These are phyloP conservation scores for Cladosporium phlei DNA, from an alignment of 2,329 filamentous ascomycete species.

Conservation along the genomic window DNA sequence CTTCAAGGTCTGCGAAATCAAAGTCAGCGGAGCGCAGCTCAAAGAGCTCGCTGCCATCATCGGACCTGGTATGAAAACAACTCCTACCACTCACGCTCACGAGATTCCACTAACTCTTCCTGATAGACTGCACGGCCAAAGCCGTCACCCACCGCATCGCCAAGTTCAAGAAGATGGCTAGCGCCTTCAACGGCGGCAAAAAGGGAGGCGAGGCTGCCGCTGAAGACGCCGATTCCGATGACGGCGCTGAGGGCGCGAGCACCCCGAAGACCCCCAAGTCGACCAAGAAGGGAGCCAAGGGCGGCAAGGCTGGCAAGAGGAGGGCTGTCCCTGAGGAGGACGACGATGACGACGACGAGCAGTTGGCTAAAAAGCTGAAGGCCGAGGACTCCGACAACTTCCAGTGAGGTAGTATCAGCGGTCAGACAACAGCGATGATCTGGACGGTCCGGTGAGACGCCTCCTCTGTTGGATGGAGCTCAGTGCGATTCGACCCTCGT, in stretches of 20 bases:
- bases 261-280: not conserved
- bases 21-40: constrained; percentile 20
- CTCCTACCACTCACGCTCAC: not conserved
- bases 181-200: constrained; percentile 8
- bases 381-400: not conserved
- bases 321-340: constrained; percentile 1
- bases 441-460: too few relatives aligned
- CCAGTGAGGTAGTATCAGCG: not conserved
- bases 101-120: constrained; percentile 1
- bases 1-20: constrained; percentile 29
- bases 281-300: constrained; percentile 1
- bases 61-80: constrained; percentile 22
- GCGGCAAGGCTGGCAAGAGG: not conserved
- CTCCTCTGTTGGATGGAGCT: too few relatives aligned
- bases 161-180: constrained; percentile 20
- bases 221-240: not conserved
- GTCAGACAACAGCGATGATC: not conserved
- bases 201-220: constrained; percentile 6
- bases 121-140: constrained; percentile 29
- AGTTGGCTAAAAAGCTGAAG: constrained; percentile 7
- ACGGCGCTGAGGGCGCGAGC: not conserved
- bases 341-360: not conserved
- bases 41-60: constrained; percentile 25
- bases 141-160: constrained; percentile 29
- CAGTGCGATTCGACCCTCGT: not conserved